Conservation (phyloP, 2,329 filamentous ascomycete species). For the Teratosphaeria viscida region DNA sequence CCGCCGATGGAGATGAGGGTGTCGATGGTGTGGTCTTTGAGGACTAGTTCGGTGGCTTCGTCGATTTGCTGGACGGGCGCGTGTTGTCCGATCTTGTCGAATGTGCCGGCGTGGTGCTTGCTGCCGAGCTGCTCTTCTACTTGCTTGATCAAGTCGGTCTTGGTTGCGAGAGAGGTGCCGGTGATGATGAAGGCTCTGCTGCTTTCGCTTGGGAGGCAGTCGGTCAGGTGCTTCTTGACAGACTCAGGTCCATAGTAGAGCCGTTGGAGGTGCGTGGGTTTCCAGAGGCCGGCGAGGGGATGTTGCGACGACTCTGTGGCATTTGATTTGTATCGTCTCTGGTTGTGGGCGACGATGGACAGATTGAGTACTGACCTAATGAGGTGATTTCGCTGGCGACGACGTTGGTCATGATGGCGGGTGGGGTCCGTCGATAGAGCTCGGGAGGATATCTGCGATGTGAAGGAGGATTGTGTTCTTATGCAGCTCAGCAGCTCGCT, state of each 20-base stretch:
- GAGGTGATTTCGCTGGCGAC: slow-evolving; percentile 4
- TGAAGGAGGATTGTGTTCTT: neutral
- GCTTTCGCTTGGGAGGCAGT: slow-evolving; percentile 31
- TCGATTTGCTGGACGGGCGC: slow-evolving; percentile 46
- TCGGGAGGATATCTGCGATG: neutral
- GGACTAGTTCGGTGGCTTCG: slow-evolving; percentile 39
- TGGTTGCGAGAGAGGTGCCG: slow-evolving; percentile 42
- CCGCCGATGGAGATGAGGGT: slow-evolving; percentile 47
- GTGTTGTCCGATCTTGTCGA: slow-evolving; percentile 45
- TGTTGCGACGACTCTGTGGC: slow-evolving; percentile 35
- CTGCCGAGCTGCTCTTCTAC: slow-evolving; percentile 39
- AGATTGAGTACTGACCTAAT: slow-evolving; percentile 8
- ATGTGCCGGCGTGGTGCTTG: slow-evolving; percentile 45
- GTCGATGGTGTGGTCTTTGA: slow-evolving; percentile 38
- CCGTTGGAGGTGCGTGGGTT: slow-evolving; percentile 38
- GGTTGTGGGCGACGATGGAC: neutral
- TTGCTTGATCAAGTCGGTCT: slow-evolving; percentile 42
- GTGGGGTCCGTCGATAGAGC: neutral
- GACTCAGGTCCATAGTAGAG: slow-evolving; percentile 41
- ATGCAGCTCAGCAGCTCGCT: neutral
- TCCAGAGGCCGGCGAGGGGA: slow-evolving; percentile 41
- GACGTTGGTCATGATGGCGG: slow-evolving; percentile 4
- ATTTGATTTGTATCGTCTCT: slow-evolving; percentile 24
- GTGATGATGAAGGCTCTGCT: slow-evolving; percentile 51
- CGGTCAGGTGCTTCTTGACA: slow-evolving; percentile 38